Evolutionary conservation across 768 basidiomycete species (phyloP).

Genomic region (Leccinum truebloodii): DNA sequence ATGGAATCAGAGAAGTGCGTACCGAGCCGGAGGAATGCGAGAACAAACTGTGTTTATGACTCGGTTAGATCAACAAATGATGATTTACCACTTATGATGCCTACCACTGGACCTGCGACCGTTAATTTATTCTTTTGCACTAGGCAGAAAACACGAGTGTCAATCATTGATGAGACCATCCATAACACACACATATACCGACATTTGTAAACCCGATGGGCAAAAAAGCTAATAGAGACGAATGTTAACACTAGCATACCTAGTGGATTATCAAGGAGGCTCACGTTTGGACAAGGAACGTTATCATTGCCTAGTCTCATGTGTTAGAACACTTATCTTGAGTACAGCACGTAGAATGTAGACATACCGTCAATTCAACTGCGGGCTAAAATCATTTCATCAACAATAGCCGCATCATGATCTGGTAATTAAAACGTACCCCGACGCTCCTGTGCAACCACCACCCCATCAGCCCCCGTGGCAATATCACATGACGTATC

Average conservation of each 20-base stretch:
- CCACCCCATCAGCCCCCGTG: background rate
- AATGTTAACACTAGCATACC: background rate
- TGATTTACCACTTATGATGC: background rate
- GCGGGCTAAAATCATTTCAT: conserved; percentile 14
- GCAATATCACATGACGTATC: background rate
- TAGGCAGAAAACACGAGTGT: background rate
- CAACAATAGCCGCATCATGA: background rate
- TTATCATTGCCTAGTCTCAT: conserved; percentile 22
- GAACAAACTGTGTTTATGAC: conserved; percentile 8
- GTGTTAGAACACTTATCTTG: background rate
- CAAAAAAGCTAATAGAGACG: conserved; percentile 22
- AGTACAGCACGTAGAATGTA: background rate
- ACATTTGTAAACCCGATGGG: conserved; percentile 27
- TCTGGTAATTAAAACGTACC: conserved; percentile 11
- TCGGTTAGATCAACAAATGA: background rate
- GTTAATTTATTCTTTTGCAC: conserved; percentile 16
- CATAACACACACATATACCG: background rate
- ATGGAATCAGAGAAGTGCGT: background rate
- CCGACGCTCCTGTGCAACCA: conserved; percentile 23
- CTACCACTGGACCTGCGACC: conserved; percentile 22
- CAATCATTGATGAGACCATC: background rate
- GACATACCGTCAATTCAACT: conserved; percentile 23
- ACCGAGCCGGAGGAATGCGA: conserved; percentile 24
- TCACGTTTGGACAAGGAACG: conserved; percentile 27
- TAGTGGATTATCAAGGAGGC: background rate